Conservation (phyloP, 345 rosid genomes). For the Eucalyptus urophylla region DNA sequence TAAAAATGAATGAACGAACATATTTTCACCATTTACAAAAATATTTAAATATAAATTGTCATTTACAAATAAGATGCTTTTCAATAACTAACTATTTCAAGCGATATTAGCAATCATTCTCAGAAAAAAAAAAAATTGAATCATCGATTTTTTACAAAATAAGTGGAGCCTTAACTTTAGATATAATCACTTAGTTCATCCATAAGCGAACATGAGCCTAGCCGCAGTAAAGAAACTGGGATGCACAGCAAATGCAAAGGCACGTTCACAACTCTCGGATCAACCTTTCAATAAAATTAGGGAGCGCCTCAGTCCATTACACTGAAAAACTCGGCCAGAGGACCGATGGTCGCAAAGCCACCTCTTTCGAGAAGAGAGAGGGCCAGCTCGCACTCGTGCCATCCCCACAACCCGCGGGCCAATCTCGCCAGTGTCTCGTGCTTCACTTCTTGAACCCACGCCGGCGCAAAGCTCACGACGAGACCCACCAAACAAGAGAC, state of each 20-base stretch:
- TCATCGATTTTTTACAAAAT: neutral
- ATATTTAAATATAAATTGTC: neutral
- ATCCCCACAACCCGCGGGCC: conserved; percentile 34
- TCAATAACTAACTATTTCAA: too few relatives aligned
- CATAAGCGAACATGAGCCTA: neutral
- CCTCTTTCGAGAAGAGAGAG: conserved; percentile 53
- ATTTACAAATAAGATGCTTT: too few relatives aligned
- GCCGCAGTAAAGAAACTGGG: neutral
- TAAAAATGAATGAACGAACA: neutral
- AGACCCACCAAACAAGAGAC: conserved; percentile 34
- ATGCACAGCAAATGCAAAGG: neutral
- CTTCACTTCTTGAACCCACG: conserved; percentile 37
- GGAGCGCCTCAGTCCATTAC: conserved; percentile 1
- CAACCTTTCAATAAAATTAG: neutral
- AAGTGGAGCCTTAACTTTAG: accelerated
- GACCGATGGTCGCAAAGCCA: conserved; percentile 29
- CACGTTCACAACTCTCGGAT: neutral
- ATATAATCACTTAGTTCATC: neutral
- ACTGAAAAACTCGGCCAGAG: conserved; percentile 18
- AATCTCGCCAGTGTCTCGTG: conserved; percentile 30
- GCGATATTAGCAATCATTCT: too few relatives aligned
- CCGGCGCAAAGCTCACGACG: conserved; percentile 31
- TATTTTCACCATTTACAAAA: neutral
- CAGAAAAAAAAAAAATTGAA: neutral
- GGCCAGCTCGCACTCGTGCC: conserved; percentile 47